Percentiles rank a stretch among this genome's conserved stretches.
phyloP scores from a whole-genome alignment of 2,329 filamentous ascomycete genomes.

The Aspergillus neoniger region DNA sequence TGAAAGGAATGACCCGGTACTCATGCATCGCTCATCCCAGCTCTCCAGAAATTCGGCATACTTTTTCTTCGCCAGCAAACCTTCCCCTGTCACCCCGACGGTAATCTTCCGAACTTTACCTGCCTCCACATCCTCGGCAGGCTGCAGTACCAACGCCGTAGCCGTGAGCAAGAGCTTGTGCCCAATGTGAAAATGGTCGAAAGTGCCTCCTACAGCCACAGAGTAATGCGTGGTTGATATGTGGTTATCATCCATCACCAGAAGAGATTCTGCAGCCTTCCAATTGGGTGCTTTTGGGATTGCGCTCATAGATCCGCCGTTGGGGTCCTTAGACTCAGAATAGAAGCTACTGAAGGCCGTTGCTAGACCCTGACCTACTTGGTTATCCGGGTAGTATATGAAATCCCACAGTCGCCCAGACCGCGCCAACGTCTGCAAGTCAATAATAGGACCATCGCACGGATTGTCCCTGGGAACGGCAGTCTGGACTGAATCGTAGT shows the following conservation, averaged over 20 bases:
- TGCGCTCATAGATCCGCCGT: slow-evolving; percentile 22
- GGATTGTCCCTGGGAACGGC: slow-evolving; percentile 16
- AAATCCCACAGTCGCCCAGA: slow-evolving; percentile 36
- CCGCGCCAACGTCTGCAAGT: slow-evolving; percentile 50
- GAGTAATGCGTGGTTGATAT: slow-evolving; percentile 51
- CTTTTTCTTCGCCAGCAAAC: slow-evolving; percentile 84
- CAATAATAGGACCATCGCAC: slow-evolving; percentile 53
- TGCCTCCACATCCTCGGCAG: slow-evolving; percentile 39
- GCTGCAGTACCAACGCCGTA: slow-evolving; percentile 69
- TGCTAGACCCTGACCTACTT: slow-evolving; percentile 29
- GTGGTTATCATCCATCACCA: slow-evolving; percentile 24
- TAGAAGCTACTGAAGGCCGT: slow-evolving; percentile 38
- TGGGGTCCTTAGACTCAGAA: slow-evolving; percentile 21
- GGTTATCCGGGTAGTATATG: slow-evolving; percentile 35
- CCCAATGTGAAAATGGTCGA: slow-evolving; percentile 92
- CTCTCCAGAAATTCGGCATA: slow-evolving; percentile 77
- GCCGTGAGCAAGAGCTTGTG: slow-evolving; percentile 97
- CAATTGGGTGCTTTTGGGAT: slow-evolving; percentile 27
- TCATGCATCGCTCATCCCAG: slow-evolving; percentile 73
- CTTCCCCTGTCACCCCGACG: slow-evolving; percentile 85
- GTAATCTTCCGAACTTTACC: slow-evolving; percentile 61
- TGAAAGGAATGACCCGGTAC: slow-evolving; percentile 70
- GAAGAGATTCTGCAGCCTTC: slow-evolving; percentile 22
- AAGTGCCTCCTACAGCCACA: slow-evolving; percentile 87
- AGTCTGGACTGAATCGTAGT: slow-evolving; percentile 53